A percentile compares a stretch with the other conserved stretches of the same genome.
Conservation (phyloP, 208 protist genomes). For the Borovskyia barvae region DNA sequence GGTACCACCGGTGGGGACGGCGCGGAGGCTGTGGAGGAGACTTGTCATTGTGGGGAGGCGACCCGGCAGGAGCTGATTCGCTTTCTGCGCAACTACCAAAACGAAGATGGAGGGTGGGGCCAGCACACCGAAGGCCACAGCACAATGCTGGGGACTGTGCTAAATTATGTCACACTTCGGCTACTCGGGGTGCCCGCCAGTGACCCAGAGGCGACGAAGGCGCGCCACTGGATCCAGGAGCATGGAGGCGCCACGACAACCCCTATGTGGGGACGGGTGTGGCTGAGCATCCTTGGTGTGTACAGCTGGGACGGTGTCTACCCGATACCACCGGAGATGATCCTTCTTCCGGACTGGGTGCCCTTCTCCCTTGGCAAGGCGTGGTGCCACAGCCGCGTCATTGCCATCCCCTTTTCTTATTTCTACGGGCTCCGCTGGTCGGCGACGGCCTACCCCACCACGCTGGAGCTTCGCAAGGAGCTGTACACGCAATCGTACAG, state of each 20-base stretch:
- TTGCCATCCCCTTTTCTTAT: slow-evolving; percentile 97
- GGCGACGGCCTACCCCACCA: slow-evolving; percentile 43
- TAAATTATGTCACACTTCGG: slow-evolving; percentile 95
- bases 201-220: slow-evolving; percentile 56
- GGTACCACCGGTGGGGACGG: too few species aligned
- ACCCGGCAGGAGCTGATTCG: slow-evolving; percentile 88
- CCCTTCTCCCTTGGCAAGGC: slow-evolving; percentile 86
- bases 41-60: slow-evolving; percentile 52
- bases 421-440: slow-evolving; percentile 91
- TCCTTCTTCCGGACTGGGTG: slow-evolving; percentile 90
- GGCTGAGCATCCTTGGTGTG: slow-evolving; percentile 90
- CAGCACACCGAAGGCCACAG: slow-evolving; percentile 95
- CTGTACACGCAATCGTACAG: slow-evolving; percentile 85
- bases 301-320: slow-evolving; percentile 94
- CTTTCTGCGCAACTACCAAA: slow-evolving; percentile 95
- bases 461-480: slow-evolving; percentile 84
- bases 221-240: slow-evolving; percentile 74
- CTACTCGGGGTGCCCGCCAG: slow-evolving; percentile 88
- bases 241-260: slow-evolving; percentile 87
- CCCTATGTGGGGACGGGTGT: slow-evolving; percentile 97
- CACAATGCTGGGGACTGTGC: slow-evolving; percentile 95
- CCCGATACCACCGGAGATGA: slow-evolving; percentile 93
- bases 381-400: slow-evolving; percentile 97
- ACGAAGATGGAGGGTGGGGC: slow-evolving; percentile 95
- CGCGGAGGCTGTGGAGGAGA: too few species aligned